Percentiles rank a stretch among this genome's conserved stretches.
Conservation (phyloP, 1,284 basidiomycete species). For the Porodaedalea pini region DNA sequence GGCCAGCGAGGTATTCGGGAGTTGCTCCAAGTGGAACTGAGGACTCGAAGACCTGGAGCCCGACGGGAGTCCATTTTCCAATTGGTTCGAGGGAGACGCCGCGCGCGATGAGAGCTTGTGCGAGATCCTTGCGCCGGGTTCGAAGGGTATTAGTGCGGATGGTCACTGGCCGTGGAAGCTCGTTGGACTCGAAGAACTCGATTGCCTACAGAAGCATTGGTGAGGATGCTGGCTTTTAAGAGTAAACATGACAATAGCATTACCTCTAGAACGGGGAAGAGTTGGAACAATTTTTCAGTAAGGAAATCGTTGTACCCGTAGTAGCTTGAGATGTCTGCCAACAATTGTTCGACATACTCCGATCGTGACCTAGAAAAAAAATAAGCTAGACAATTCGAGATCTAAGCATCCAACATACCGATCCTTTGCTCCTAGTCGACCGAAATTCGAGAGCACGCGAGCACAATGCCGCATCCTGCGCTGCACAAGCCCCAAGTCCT, state of each 20-base stretch:
- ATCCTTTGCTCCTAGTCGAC: conserved; percentile 60
- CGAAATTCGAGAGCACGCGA: conserved; percentile 76
- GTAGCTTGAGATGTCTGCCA: conserved; percentile 88
- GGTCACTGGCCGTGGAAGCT: conserved; percentile 93
- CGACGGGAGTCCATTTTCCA: conserved; percentile 98
- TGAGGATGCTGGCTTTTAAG: conserved; percentile 3
- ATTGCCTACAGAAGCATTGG: conserved; percentile 63
- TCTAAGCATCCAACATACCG: conserved; percentile 43
- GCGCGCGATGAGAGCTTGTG: conserved; percentile 91
- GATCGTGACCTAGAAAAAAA: conserved; percentile 61
- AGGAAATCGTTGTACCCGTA: conserved; percentile 98
- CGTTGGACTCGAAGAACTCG: conserved; percentile 98
- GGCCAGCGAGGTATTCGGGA: conserved; percentile 97
- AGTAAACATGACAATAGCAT: conserved; percentile 25
- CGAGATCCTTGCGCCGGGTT: conserved; percentile 90
- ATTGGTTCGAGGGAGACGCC: conserved; percentile 97
- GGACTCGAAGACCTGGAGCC: conserved; percentile 96
- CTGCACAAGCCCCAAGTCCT: conserved; percentile 83
- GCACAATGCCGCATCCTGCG: conserved; percentile 87
- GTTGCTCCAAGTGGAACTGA: conserved; percentile 96
- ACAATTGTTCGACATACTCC: conserved; percentile 87
- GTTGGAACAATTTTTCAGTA: conserved; percentile 89
- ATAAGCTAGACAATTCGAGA: conserved; percentile 8
- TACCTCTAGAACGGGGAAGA: conserved; percentile 92
- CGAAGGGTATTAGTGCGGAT: conserved; percentile 97